phyloP scores from a whole-genome alignment of 163 green algal genomes.

The Trebouxiophyceae sp. region DNA sequence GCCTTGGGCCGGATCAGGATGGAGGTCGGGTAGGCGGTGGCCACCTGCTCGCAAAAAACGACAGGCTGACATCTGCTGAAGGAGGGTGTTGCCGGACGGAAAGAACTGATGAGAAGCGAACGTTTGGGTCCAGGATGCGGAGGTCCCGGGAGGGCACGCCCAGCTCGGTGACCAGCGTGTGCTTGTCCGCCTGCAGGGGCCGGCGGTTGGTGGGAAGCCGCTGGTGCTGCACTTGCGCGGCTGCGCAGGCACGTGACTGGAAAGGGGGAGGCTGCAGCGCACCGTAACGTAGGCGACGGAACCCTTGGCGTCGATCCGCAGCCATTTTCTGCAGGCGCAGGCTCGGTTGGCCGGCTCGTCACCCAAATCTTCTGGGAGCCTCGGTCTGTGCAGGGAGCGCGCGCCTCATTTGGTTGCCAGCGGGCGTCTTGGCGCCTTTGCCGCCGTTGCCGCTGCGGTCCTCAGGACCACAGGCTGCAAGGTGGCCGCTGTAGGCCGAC shows the following conservation, averaged over 20 bases:
- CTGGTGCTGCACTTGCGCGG: neutral
- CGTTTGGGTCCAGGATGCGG: constrained; percentile 19
- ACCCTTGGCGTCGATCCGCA: constrained; percentile 9
- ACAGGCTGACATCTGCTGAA: neutral
- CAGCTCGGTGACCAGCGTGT: constrained; percentile 18
- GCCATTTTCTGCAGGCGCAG: constrained; percentile 19
- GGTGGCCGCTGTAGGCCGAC: too few relatives aligned
- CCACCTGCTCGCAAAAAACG: constrained; percentile 16
- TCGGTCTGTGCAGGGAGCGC: too few relatives aligned
- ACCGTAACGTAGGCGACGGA: constrained; percentile 14
- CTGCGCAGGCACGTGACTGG: neutral
- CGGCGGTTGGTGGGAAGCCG: neutral
- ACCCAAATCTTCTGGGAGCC: too few relatives aligned
- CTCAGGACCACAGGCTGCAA: too few relatives aligned
- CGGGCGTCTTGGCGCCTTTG: too few relatives aligned
- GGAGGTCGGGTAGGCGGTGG: constrained; percentile 30
- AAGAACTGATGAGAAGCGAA: neutral
- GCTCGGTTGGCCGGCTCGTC: too few relatives aligned
- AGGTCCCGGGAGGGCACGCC: constrained; percentile 28
- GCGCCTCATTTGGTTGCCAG: too few relatives aligned
- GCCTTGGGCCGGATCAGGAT: constrained; percentile 48
- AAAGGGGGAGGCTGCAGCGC: constrained; percentile 2
- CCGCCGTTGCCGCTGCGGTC: too few relatives aligned
- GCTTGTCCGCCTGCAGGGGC: constrained; percentile 22
- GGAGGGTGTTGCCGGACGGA: neutral